phyloP scores from a whole-genome alignment of 768 basidiomycete genomes.

The Guyanaporus albipodus region DNA sequence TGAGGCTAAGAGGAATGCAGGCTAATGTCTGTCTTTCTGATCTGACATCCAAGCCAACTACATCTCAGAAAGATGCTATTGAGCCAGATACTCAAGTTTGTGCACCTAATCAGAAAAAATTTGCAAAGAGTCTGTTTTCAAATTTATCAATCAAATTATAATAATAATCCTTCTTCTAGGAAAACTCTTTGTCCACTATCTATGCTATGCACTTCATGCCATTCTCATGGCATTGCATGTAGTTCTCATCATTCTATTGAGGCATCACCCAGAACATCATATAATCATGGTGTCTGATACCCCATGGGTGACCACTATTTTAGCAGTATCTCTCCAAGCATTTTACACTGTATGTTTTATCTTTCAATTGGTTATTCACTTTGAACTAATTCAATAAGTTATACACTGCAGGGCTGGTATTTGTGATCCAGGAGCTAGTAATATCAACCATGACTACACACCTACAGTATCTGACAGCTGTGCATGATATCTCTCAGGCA shows the following conservation, averaged over 20 bases:
- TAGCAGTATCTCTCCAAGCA: background rate
- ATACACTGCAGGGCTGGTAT: background rate
- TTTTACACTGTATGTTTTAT: background rate
- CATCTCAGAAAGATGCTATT: background rate
- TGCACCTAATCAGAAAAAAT: background rate
- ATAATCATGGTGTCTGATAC: background rate
- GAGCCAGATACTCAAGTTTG: too few species aligned
- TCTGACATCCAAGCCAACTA: background rate
- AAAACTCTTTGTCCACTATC: background rate
- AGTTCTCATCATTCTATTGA: background rate
- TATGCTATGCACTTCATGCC: background rate
- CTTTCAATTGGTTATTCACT: too few species aligned
- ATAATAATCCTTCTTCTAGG: background rate
- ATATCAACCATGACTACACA: background rate
- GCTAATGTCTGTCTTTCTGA: background rate
- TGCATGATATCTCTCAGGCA: background rate
- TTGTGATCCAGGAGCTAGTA: background rate
- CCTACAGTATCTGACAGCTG: background rate
- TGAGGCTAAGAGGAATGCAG: background rate
- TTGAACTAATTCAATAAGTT: too few species aligned
- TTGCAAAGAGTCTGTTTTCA: background rate
- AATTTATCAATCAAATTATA: background rate
- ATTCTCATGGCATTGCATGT: background rate
- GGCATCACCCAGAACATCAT: conserved; percentile 1
- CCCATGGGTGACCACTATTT: background rate